Evolutionary conservation across 345 rosid genomes (phyloP), one percentile per base, ranked within the genome.

Genomic region (Eucalyptus marginata): DNA sequence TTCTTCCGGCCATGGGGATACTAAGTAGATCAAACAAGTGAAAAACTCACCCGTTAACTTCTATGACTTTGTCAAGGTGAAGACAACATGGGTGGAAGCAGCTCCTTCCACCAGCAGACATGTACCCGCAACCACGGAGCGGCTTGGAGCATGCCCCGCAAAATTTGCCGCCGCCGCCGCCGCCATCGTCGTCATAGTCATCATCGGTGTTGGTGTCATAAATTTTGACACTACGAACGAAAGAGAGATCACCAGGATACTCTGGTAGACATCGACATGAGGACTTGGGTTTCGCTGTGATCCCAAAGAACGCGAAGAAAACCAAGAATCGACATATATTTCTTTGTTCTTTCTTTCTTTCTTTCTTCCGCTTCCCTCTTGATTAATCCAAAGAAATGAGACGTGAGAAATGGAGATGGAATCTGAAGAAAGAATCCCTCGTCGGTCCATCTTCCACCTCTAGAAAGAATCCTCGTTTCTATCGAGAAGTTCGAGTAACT

Each of bases 31-130:
- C 54, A 51, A 51, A 51, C 20, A 51, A 49, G 2, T 49, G 7
- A 49, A 14, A 5, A 5, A 49, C 7, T 5, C 52, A 50, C 3
- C 52, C 52, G 1, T 50, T 2, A 2, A 50, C 54, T 51, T 51
- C 54, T 51, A 51, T 51, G 22, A 51, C 0, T 51, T 0, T 51
- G 54, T 51, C 0, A 51, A 51, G 54, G 54, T 51, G 54, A 51
- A 51, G 54, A 17, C 0, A 17, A 51, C 54, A 51, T 51, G 22
- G 0, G 0, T 1, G 22, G 54, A 51, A 51, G 54, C 1, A 0
- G 22, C 54, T 17, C 22, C 0, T 51, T 0, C 22, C 54, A 51
- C 54, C 20, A 51, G 54, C 22, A 51, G 54, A 51, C 54, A 51
- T 51, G 22, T 62, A 1, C 71, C 71, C 33, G 71, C 71, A 62